Conservation (phyloP, 1,139 yeast species). For the Blastobotrys buckinghamii region DNA sequence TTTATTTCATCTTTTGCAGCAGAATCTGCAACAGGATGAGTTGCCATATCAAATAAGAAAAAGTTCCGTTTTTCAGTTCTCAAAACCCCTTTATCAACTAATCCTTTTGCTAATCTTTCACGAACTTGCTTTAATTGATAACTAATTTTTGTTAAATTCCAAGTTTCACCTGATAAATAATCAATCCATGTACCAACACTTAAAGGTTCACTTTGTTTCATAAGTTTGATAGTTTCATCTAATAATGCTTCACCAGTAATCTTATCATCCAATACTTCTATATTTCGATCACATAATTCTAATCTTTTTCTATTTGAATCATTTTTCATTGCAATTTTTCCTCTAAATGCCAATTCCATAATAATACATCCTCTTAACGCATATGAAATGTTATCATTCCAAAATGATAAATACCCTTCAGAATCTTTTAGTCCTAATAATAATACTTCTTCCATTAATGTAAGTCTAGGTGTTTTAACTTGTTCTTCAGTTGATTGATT, state of each 20-base stretch:
- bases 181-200: slow-evolving; percentile 93
- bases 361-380: slow-evolving; percentile 93
- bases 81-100: slow-evolving; percentile 95
- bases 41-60: slow-evolving; percentile 94
- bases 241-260: slow-evolving; percentile 93
- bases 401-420: slow-evolving; percentile 92
- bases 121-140: slow-evolving; percentile 96
- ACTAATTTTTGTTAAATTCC: slow-evolving; percentile 92
- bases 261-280: slow-evolving; percentile 79
- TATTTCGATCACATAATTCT: slow-evolving; percentile 77
- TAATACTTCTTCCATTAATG: slow-evolving; percentile 93
- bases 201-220: slow-evolving; percentile 79
- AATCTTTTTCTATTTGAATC: slow-evolving; percentile 92
- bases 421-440: slow-evolving; percentile 90
- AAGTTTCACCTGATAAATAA: slow-evolving; percentile 85
- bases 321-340: slow-evolving; percentile 79
- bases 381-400: slow-evolving; percentile 97
- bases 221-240: slow-evolving; percentile 87
- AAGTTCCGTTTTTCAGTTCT: slow-evolving; percentile 95
- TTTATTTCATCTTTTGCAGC: slow-evolving; percentile 75
- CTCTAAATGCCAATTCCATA: slow-evolving; percentile 86
- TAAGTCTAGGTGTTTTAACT: slow-evolving; percentile 58
- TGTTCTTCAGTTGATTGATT: slow-evolving; percentile 45
- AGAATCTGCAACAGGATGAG: slow-evolving; percentile 91
- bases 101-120: slow-evolving; percentile 92